These are phyloP conservation scores for Cynanchum wilfordii DNA, from an alignment of 257 asterid genomes.

Conservation along the genomic window DNA sequence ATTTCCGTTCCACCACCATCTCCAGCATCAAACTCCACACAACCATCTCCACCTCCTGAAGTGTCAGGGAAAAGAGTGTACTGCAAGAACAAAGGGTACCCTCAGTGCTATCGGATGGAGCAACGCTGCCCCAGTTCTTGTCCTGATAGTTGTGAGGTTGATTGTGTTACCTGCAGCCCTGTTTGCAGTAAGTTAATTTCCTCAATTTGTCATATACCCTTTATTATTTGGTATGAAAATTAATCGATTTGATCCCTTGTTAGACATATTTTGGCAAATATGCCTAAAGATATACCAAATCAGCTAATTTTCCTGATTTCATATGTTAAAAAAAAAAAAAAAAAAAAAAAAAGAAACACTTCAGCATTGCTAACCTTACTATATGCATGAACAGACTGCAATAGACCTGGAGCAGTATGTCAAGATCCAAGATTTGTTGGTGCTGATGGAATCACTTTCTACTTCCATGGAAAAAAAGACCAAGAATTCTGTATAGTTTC, in stretches of 20 bases:
- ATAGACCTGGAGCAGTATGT: constrained; percentile 17
- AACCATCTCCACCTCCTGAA: constrained; percentile 30
- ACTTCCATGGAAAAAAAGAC: constrained; percentile 22
- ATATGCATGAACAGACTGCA: constrained; percentile 11
- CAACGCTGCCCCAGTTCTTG: constrained; percentile 27
- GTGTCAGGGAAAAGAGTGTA: constrained; percentile 26
- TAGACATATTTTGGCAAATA: too few species aligned
- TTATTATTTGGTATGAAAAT: too few species aligned
- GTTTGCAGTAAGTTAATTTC: constrained; percentile 43
- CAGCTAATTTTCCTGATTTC: too few species aligned
- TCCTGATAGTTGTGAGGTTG: constrained; percentile 21
- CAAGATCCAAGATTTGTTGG: constrained; percentile 23
- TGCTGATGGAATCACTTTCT: constrained; percentile 26
- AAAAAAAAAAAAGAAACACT: too few species aligned
- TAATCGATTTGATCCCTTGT: too few species aligned
- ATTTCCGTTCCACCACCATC: background rate
- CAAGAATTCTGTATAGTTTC: constrained; percentile 23
- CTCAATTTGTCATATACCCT: too few species aligned
- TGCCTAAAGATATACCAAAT: too few species aligned
- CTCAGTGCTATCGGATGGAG: constrained; percentile 23
- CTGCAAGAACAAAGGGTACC: constrained; percentile 19
- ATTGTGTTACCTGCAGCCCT: constrained; percentile 34
- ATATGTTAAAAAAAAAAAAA: too few species aligned
- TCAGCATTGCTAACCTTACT: background rate
- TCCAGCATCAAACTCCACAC: constrained; percentile 11